phyloP scores from a whole-genome alignment of 768 basidiomycete genomes.

The Pholiota conissans region DNA sequence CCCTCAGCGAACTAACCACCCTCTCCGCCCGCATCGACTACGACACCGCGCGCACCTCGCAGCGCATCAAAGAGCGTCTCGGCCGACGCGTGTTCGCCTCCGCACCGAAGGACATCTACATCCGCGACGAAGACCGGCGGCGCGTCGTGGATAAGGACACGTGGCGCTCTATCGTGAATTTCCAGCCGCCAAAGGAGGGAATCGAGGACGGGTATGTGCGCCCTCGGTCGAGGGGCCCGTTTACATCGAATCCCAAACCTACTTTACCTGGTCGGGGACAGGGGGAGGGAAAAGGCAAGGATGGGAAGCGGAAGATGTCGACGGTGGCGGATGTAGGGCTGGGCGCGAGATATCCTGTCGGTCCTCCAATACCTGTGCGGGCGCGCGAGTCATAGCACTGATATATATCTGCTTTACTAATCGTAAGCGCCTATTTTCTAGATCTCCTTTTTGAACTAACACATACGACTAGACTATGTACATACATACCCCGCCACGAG shows the following conservation, averaged over 20 bases:
- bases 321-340: neutral
- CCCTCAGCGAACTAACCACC: constrained; percentile 47
- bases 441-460: too few relatives aligned
- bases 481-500: too few relatives aligned
- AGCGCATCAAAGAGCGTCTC: constrained; percentile 73
- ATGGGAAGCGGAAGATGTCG: neutral
- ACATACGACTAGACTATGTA: too few relatives aligned
- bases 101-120: constrained; percentile 60
- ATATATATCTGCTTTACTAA: neutral
- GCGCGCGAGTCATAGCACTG: neutral
- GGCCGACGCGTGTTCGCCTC: constrained; percentile 70
- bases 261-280: neutral
- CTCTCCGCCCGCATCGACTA: constrained; percentile 42
- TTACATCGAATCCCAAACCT: neutral
- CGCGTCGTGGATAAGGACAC: neutral
- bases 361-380: neutral
- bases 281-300: neutral
- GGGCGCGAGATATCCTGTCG: neutral
- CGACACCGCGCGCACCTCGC: constrained; percentile 50
- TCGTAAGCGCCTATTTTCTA: too few relatives aligned
- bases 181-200: neutral
- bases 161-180: neutral
- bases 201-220: neutral
- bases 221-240: neutral
- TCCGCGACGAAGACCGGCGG: constrained; percentile 21